Evolutionary conservation across 1,139 yeast species (phyloP).

Genomic region (Entelexis sorbosivorans): DNA sequence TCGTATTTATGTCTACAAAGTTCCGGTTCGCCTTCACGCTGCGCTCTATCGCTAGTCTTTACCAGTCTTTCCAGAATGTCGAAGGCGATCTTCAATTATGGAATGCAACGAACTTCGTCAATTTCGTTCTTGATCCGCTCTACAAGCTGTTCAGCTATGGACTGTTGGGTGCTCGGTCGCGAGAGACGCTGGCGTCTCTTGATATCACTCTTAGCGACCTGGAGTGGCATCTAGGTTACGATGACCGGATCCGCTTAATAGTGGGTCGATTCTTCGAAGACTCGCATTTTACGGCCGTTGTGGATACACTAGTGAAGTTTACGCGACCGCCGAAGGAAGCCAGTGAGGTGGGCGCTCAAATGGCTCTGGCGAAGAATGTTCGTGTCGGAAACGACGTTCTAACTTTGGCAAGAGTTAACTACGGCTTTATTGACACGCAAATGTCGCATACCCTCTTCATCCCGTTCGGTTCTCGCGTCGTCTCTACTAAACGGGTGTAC

Average conservation of each 20-base stretch:
- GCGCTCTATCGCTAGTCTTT: constrained; percentile 50
- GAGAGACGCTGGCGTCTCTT: constrained; percentile 36
- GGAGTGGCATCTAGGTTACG: constrained; percentile 41
- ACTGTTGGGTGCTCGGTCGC: constrained; percentile 41
- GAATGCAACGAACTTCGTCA: not conserved
- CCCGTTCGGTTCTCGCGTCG: constrained; percentile 2
- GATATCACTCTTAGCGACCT: constrained; percentile 28
- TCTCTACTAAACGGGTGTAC: not conserved
- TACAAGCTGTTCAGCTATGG: constrained; percentile 57
- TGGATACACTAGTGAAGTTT: not conserved
- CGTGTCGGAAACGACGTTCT: not conserved
- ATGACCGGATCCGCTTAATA: constrained; percentile 7
- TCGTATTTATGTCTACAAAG: constrained; percentile 60
- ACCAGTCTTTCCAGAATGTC: constrained; percentile 34
- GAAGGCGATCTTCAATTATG: constrained; percentile 21
- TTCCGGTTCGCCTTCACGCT: constrained; percentile 56
- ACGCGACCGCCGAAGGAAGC: not conserved
- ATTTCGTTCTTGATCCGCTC: constrained; percentile 55
- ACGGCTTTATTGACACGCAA: not conserved
- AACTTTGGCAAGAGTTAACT: not conserved
- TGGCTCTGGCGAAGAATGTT: not conserved
- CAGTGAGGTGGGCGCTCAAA: not conserved
- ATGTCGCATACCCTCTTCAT: not conserved
- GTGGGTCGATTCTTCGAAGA: constrained; percentile 36
- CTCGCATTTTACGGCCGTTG: constrained; percentile 28